Conservation (phyloP, 2,329 filamentous ascomycete species). For the Aspergillus sp. region DNA sequence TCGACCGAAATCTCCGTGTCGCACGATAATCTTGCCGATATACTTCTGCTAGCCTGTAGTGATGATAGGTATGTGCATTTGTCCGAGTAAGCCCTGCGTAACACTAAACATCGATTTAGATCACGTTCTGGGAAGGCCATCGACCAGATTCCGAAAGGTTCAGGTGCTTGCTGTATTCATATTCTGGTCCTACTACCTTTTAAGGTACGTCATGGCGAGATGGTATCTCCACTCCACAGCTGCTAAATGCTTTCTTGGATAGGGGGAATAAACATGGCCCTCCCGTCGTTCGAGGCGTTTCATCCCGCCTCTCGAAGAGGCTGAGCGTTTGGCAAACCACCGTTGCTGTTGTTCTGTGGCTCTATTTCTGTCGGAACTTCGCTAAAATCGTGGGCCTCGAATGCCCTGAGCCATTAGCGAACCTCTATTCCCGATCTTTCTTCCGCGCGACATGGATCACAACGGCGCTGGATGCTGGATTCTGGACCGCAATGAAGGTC, state of each 20-base stretch:
- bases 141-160: slow-evolving; percentile 84
- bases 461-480: slow-evolving; percentile 91
- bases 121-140: slow-evolving; percentile 88
- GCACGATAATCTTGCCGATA: not conserved
- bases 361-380: slow-evolving; percentile 91
- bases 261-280: slow-evolving; percentile 88
- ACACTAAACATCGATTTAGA: slow-evolving; percentile 50
- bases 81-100: not conserved
- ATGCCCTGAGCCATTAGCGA: slow-evolving; percentile 87
- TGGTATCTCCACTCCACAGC: not conserved
- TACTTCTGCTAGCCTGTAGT: slow-evolving; percentile 11
- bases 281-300: slow-evolving; percentile 50
- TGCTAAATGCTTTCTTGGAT: slow-evolving; percentile 4
- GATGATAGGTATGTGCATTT: slow-evolving; percentile 31
- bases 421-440: slow-evolving; percentile 88
- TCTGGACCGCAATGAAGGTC: slow-evolving; percentile 98
- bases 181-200: slow-evolving; percentile 86
- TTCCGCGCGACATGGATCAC: slow-evolving; percentile 97
- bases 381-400: slow-evolving; percentile 88
- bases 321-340: slow-evolving; percentile 89
- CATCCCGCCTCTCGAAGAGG: slow-evolving; percentile 65
- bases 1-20: not conserved
- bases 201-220: slow-evolving; percentile 56
- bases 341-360: slow-evolving; percentile 81
- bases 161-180: slow-evolving; percentile 89